These are phyloP conservation scores for Pseudopithomyces maydicus DNA, from an alignment of 2,329 filamentous ascomycete genomes.

Conservation along the genomic window DNA sequence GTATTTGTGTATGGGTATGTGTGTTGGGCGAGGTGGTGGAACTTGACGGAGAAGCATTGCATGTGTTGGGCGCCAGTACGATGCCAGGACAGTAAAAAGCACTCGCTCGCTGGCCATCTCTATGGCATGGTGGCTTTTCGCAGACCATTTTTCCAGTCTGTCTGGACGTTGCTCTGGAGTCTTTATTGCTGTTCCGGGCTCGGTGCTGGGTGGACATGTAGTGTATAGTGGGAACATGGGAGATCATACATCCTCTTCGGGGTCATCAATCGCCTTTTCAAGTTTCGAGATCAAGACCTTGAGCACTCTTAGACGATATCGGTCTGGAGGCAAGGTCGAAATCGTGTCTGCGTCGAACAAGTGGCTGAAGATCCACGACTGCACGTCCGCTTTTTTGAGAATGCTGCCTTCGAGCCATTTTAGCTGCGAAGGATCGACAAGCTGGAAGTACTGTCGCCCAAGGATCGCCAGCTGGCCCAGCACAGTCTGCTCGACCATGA, in stretches of 20 bases:
- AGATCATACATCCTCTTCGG: slow-evolving; percentile 81
- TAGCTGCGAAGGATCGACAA: slow-evolving; percentile 65
- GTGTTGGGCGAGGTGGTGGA: background rate
- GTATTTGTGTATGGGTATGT: background rate
- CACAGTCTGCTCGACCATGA: slow-evolving; percentile 3
- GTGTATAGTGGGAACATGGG: slow-evolving; percentile 25
- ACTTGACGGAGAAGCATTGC: background rate
- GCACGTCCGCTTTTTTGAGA: slow-evolving; percentile 66
- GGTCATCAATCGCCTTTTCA: slow-evolving; percentile 76
- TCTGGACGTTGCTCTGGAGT: background rate
- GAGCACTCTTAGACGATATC: slow-evolving; percentile 73
- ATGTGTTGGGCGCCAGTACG: background rate
- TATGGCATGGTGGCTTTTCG: too few relatives aligned
- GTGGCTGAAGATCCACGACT: slow-evolving; percentile 67
- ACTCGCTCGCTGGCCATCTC: background rate
- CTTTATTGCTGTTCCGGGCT: background rate
- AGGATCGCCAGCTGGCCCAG: slow-evolving; percentile 49
- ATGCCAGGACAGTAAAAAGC: background rate
- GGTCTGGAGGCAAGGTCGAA: slow-evolving; percentile 64
- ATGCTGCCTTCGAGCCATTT: slow-evolving; percentile 65
- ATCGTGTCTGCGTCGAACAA: slow-evolving; percentile 68
- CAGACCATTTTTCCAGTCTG: background rate
- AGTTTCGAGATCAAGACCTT: slow-evolving; percentile 74
- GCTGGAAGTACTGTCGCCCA: slow-evolving; percentile 78
- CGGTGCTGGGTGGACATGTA: background rate